Evolutionary conservation across 331 rosid species (phyloP), one percentile per base, ranked within the genome.

Genomic region (Quercus phellos): DNA sequence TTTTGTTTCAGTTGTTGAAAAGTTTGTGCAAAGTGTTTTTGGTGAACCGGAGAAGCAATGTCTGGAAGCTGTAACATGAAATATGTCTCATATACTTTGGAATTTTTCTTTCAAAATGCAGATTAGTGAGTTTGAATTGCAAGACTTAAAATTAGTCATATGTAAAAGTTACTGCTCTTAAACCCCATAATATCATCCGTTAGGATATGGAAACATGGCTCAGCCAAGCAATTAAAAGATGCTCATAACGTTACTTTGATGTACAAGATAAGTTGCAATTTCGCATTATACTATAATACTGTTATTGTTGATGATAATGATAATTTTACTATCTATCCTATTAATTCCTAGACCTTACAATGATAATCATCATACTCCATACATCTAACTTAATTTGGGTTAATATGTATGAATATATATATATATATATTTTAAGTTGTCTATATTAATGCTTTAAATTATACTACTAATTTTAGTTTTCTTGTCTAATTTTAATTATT

Each of bases 1-100:
- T 75, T 92, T 94, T 79, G 67, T 88, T 56, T 82, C 92, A 59
- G 64, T 90, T 63, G 97, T 92, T 83, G 88, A 90, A 74, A 94
- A 82, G 82, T 94, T 94, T 85, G 85, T 92, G 59, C 84, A 71
- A 2, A 84, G 63, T 51, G 72, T 86, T 83, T 84, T 87, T 26
- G 77, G 72, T 21, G 78, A 83, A 68, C 73, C 85, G 18, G 75
- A 59, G 21, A 64, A 90, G 82, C 90, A 80, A 72, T 54, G 34
- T 61, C 66, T 83, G 76, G 89, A 76, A 64, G 46, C 79, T 1
- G 80, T 43, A 6, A 22, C 38, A 2, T 86, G 85, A 86, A 76
- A 46, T 76, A 73, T 27, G n/a, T 73, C 19, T 58, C 75, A 54
- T 19, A 18, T 29, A 63, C 70, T 70, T 71, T 76, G 26, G 55